Conservation (phyloP, 148 eudicot species). For the Fagopyrum homotropicum region DNA sequence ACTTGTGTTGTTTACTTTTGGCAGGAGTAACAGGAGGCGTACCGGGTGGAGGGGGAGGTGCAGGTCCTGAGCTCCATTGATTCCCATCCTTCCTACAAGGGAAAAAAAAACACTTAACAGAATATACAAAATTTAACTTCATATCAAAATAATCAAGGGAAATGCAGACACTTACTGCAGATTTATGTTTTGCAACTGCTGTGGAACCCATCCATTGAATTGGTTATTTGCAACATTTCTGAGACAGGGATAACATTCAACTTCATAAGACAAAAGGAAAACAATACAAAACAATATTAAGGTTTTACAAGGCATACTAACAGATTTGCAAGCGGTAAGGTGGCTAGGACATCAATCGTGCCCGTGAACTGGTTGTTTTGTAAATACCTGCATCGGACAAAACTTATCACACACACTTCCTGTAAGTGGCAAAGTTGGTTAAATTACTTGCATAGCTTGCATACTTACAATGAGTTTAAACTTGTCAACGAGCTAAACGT, state of each 20-base stretch:
- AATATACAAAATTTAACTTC: conserved; percentile 9
- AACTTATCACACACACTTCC: neutral
- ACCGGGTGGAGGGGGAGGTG: conserved; percentile 98
- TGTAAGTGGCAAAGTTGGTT: neutral
- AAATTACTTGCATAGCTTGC: neutral
- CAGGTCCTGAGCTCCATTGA: conserved; percentile 68
- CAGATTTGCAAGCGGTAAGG: conserved; percentile 74
- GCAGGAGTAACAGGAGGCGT: conserved; percentile 32
- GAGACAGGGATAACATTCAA: neutral
- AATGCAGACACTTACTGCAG: conserved; percentile 46
- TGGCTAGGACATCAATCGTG: conserved; percentile 75
- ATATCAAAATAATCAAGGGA: neutral
- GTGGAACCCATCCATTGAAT: conserved; percentile 13
- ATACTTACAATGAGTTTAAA: conserved; percentile 61
- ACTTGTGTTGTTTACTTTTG: conserved; percentile 27
- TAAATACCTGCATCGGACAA: conserved; percentile 49
- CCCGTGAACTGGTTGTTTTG: conserved; percentile 96
- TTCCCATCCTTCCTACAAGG: conserved; percentile 62
- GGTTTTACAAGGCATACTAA: conserved; percentile 28
- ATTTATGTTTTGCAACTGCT: conserved; percentile 14
- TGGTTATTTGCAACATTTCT: conserved; percentile 11
- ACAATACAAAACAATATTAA: neutral
- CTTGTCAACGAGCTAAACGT: conserved; percentile 59
- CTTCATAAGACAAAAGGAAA: neutral
- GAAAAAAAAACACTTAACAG: conserved; percentile 14